Evolutionary conservation across 164 flowering plant species (phyloP), one percentile per base, ranked within the genome.

Genomic region (Platanus orientalis): DNA sequence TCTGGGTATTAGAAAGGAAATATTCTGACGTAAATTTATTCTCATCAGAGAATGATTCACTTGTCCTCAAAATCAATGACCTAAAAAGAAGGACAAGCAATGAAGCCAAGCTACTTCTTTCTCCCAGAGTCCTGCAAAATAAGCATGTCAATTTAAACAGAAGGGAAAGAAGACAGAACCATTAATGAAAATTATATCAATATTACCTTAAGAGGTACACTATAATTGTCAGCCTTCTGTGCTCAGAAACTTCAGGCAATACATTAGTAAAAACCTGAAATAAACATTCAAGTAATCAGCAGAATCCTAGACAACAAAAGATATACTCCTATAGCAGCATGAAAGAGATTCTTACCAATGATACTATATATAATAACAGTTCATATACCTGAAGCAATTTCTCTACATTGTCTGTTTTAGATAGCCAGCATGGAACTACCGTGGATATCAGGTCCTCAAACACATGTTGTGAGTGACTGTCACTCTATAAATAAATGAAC

Each of bases 381-480:
- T 60, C 20, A 26, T 59, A 54, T 77, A 93, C 98, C 96, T 89
- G 79, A 50, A 94, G 87, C 60, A 94, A 69, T 40, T 80, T 58
- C 25, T 80, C 82, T 25, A 57, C 44, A 50, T 75, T 64, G 19
- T 74, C 60, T 27, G 78, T 76, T 67, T 74, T 71, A 19, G 90
- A 78, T 58, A 91, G 66, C 95, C 93, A 91, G 75, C 70, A 89
- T 29, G 98, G 97, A 56, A 89, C 78, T 57, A 89, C 55, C 6
- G 92, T 72, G n/a, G 92, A 81, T 54, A 91, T 79, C 62, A 94
- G 79, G 49, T 75, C 89, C 77, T 94, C 97, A 76, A 80, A 81
- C 20, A 94, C 92, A 60, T 23, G 73, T 57, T 78, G 86, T 12
- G 97, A 94, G 71, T 84, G 77, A 61, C 75, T 72, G 55, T 94